These are phyloP conservation scores for Aspergillus sp. DNA, from an alignment of 2,329 filamentous ascomycete species.

Conservation along the genomic window DNA sequence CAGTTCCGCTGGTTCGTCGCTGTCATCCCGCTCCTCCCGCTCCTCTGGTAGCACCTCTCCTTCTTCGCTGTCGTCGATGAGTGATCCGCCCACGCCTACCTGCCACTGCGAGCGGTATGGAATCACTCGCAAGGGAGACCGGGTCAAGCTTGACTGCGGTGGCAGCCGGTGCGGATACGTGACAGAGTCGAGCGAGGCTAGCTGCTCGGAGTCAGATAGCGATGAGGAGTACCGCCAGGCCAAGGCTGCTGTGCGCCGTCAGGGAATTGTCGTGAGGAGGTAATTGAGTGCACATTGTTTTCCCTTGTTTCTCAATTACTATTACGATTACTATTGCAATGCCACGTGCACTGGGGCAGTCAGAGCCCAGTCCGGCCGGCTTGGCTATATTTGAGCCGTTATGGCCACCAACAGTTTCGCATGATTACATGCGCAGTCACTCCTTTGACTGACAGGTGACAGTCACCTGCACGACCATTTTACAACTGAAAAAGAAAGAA, in stretches of 20 bases:
- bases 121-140: slow-evolving; percentile 85
- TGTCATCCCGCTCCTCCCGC: slow-evolving; percentile 62
- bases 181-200: slow-evolving; percentile 56
- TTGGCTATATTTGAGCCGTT: slow-evolving; percentile 1
- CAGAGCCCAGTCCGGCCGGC: neutral
- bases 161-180: slow-evolving; percentile 79
- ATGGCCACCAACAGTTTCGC: neutral
- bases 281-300: slow-evolving; percentile 15
- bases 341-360: no score
- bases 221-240: slow-evolving; percentile 34
- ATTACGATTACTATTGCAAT: neutral
- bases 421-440: slow-evolving; percentile 10
- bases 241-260: slow-evolving; percentile 27
- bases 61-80: slow-evolving; percentile 58
- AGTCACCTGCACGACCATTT: neutral
- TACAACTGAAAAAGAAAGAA: neutral
- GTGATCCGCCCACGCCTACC: slow-evolving; percentile 50
- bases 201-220: slow-evolving; percentile 55
- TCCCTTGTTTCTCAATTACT: neutral
- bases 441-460: slow-evolving; percentile 8
- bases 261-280: slow-evolving; percentile 35
- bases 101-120: slow-evolving; percentile 96
- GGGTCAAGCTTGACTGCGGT: slow-evolving; percentile 93
- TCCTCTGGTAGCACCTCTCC: slow-evolving; percentile 52
- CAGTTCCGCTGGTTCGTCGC: slow-evolving; percentile 52